These are phyloP conservation scores for Acanthamoeba triangularis DNA, from an alignment of 208 protist species.

Conservation along the genomic window DNA sequence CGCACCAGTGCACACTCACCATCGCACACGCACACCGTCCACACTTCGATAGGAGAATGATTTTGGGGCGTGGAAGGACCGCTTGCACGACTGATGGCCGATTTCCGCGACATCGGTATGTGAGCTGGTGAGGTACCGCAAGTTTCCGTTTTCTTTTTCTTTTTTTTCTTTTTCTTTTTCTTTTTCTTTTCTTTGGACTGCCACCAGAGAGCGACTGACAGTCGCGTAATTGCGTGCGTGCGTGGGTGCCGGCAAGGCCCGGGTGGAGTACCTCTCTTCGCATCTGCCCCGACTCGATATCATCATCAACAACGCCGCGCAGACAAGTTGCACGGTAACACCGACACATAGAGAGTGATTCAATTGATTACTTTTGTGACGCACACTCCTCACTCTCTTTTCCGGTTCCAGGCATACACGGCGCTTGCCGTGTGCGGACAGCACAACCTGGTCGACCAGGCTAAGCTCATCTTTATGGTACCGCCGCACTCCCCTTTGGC, in stretches of 20 bases:
- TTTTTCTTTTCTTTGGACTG: slow-evolving; percentile 89
- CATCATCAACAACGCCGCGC: slow-evolving; percentile 56
- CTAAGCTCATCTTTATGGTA: slow-evolving; percentile 67
- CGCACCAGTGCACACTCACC: too few species aligned
- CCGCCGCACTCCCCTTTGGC: too few species aligned
- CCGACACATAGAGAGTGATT: too few species aligned
- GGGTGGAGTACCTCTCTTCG: slow-evolving; percentile 80
- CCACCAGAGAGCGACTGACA: slow-evolving; percentile 2
- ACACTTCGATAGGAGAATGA: slow-evolving; percentile 93
- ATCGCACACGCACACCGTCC: slow-evolving; percentile 67
- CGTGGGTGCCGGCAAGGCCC: neutral
- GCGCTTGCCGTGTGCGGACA: slow-evolving; percentile 47
- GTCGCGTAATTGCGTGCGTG: too few species aligned
- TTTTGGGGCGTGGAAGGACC: slow-evolving; percentile 94
- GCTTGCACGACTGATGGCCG: slow-evolving; percentile 95
- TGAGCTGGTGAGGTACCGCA: slow-evolving; percentile 91
- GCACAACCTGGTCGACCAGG: slow-evolving; percentile 61
- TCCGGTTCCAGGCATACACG: slow-evolving; percentile 8
- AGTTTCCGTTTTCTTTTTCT: neutral
- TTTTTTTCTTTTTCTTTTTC: too few species aligned
- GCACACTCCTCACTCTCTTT: neutral
- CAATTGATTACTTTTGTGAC: too few species aligned
- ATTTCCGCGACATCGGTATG: slow-evolving; percentile 97
- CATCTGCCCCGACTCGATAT: neutral
- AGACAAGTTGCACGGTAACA: slow-evolving; percentile 13